Base-by-base conservation (phyloP, 2,329 filamentous ascomycete genomes). In the Biscogniauxia mediterranea region DNA sequence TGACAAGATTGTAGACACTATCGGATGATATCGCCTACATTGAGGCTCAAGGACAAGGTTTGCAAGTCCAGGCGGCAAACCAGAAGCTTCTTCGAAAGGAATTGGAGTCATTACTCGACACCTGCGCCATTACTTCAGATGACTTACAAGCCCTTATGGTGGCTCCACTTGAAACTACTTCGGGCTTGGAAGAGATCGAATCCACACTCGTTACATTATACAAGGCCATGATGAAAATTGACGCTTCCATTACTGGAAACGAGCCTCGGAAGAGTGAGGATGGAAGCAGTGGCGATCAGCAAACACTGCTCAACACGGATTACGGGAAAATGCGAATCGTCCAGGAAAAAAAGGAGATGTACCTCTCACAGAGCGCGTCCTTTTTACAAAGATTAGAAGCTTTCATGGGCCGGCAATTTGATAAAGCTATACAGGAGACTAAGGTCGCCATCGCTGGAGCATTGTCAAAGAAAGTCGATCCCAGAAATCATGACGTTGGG, bases 21-120 rank as follows among this genome's bases (percentile, higher is more conserved):
- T 93, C 93, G 60, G 94, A 98, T 55, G 95, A 99, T 70, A 96
- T 99, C 69, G 89, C 93, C 3, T 98, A 96, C 73, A 98, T 99
- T 66, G 95, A 99, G 78, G 93, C 95, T 1, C 95, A 99, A 76
- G 93, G 92, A 6, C 94, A 99, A 77, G 95, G 95, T 80, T 80
- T 99, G 54, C 95, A 99, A 71, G 94, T 99, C 6, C 95, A 98
- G 76, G 94, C 94, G 20, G 92, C 95, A 50, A 99, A 99, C 70
- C 95, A 99, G 74, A 97, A 97, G 75, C 84, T 97, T 26, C 83
- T 99, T 54, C 92, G 94, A 75, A 91, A 89, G 64, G 95, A 99
- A 75, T 83, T 99, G 1, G 88, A 96, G 73, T 90, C 89, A 38
- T 81, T 98, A n/a, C 83, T 99, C 23, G 89, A 93, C 67, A 97